Evolutionary conservation across 768 basidiomycete species (phyloP), one percentile per base, ranked within the genome.

Genomic region (Russula dissimulans): DNA sequence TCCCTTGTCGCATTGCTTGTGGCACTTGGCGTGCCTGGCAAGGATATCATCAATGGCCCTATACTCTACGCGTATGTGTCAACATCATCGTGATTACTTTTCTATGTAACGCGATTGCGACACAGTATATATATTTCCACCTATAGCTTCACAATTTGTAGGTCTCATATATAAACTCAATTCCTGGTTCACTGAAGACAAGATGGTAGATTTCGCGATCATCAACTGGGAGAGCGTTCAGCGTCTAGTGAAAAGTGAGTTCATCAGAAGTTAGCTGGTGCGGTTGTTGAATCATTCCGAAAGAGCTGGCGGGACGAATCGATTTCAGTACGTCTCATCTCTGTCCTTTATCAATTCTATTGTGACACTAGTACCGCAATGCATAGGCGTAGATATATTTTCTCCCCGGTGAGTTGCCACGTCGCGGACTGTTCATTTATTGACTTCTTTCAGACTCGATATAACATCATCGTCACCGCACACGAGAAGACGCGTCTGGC

Each of bases 311-410:
- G 6, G 76, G 78, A 29, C 80, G 89, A 29, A 77, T 91, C 41
- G 88, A 91, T 71, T 89, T 89, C 72, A 88, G 86, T 88, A 63
- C 57, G 84, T 77, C 1, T 55, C 10, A 9, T 26, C 15, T 45
- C 41, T 14, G 8, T 54, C 36, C 8, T n/a, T 34, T 31, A 41
- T 26, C 44, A 34, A 18, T 1, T 51, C 9, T 45, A 11, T 32
- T 18, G 36, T 38, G 43, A 55, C 26, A 42, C 22, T 26, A 26
- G 48, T 39, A 53, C 47, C 47, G 22, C 54, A 31, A 44, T 51
- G 18, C 44, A 17, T 38, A 89, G 86, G 86, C 70, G 79, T 91
- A 62, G 89, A 91, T 68, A 79, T 91, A 52, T 91, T 91, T 69
- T 89, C 87, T 15, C 89, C 89, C 22, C 77, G 80, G 86, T 83